Evolutionary conservation across 768 basidiomycete genomes (phyloP).

Genomic region (Lactifluus hygrophoroides): DNA sequence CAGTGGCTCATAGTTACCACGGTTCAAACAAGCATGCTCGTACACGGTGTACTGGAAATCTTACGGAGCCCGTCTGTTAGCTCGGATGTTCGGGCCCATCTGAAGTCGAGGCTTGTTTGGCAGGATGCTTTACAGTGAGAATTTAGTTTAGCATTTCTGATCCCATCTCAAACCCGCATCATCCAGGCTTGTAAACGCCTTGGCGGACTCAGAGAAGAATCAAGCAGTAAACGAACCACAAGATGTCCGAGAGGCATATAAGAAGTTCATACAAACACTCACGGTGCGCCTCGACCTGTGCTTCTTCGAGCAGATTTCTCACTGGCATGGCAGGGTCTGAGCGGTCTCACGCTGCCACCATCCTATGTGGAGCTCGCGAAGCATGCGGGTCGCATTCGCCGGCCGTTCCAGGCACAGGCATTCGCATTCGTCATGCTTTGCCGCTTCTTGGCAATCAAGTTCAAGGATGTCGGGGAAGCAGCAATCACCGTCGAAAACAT

Average conservation of each 20-base stretch:
- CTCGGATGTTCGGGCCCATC: neutral
- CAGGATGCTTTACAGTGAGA: neutral
- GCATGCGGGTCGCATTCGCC: conserved; percentile 10
- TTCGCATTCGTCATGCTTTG: conserved; percentile 15
- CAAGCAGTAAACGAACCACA: neutral
- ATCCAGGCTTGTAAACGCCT: neutral
- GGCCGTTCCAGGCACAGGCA: conserved; percentile 14
- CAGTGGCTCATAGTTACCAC: conserved; percentile 10
- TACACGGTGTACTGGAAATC: conserved; percentile 12
- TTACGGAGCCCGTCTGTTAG: neutral
- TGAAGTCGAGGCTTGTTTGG: conserved; percentile 14
- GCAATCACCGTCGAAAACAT: neutral
- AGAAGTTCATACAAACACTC: neutral
- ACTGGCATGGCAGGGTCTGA: neutral
- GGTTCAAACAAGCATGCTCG: conserved; percentile 12
- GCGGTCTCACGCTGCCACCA: neutral
- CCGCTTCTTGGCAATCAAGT: conserved; percentile 6
- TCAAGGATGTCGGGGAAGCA: neutral
- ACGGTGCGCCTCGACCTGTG: neutral
- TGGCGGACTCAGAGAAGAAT: neutral
- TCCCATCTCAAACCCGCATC: neutral
- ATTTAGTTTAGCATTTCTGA: neutral
- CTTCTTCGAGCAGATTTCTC: neutral
- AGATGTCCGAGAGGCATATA: neutral
- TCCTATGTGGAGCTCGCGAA: conserved; percentile 8